A percentile compares a stretch with the other conserved stretches of the same genome.
These are phyloP conservation scores for Leishmania lainsoni DNA, from an alignment of 208 protist genomes.

Conservation along the genomic window DNA sequence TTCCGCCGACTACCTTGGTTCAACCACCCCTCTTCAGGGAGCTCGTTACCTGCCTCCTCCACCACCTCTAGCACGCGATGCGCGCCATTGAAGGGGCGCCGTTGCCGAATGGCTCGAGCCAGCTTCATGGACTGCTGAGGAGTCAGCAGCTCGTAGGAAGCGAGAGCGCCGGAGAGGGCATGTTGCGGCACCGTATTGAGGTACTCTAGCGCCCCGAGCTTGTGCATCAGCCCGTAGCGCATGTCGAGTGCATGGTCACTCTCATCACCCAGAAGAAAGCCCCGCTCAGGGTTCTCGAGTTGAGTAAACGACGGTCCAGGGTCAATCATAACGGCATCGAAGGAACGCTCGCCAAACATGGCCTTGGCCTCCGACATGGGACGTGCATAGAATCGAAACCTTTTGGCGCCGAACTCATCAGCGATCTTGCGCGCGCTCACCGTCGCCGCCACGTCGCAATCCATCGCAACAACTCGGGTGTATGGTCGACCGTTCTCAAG, in stretches of 20 bases:
- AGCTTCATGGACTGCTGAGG: constrained; percentile 85
- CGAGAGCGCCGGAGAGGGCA: constrained; percentile 47
- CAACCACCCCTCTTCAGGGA: constrained; percentile 78
- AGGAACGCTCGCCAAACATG: constrained; percentile 85
- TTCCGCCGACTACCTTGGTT: constrained; percentile 65
- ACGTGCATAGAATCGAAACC: constrained; percentile 77
- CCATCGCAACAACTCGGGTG: constrained; percentile 85
- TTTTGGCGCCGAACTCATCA: constrained; percentile 63
- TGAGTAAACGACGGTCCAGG: constrained; percentile 79
- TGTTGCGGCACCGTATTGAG: constrained; percentile 83
- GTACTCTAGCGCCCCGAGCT: constrained; percentile 67
- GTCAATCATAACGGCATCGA: constrained; percentile 91
- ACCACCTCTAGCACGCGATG: constrained; percentile 54
- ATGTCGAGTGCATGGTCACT: constrained; percentile 77
- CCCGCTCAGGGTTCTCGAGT: constrained; percentile 73
- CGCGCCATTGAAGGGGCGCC: constrained; percentile 59
- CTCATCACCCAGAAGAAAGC: constrained; percentile 77
- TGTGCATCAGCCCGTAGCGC: constrained; percentile 66
- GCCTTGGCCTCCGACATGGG: constrained; percentile 78
- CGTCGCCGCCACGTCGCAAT: constrained; percentile 69
- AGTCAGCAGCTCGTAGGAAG: constrained; percentile 66
- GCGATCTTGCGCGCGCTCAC: constrained; percentile 48
- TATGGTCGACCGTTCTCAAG: constrained; percentile 84
- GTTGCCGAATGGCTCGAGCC: constrained; percentile 62
- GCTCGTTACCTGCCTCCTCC: constrained; percentile 58